Percentiles rank a stretch among this genome's conserved stretches.
phyloP scores from a whole-genome alignment of 2,329 filamentous ascomycete species.

The Aspergillus nomiae region DNA sequence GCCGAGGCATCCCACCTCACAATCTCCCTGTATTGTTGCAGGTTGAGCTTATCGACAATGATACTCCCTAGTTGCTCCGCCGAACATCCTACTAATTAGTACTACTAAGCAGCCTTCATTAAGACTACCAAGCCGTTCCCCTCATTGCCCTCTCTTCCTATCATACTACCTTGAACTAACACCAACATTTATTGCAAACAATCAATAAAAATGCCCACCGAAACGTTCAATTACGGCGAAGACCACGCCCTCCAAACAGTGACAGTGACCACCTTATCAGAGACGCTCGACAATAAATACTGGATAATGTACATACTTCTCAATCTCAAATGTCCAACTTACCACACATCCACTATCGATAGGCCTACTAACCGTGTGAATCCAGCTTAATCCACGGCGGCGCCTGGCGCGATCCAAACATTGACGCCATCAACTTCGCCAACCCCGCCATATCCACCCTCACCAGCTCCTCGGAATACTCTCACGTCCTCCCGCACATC shows the following conservation, averaged over 20 bases:
- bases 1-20: not conserved
- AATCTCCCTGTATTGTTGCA: too few relatives aligned
- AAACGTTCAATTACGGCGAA: conserved; percentile 30
- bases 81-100: not conserved
- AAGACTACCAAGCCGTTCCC: not conserved
- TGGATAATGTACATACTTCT: conserved; percentile 38
- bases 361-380: not conserved
- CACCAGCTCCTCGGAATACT: conserved; percentile 23
- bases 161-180: not conserved
- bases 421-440: conserved; percentile 39
- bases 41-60: not conserved
- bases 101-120: not conserved
- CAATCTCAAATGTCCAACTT: not conserved
- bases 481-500: conserved; percentile 27
- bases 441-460: conserved; percentile 37
- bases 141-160: not conserved
- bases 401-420: conserved; percentile 50
- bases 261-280: conserved; percentile 28
- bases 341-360: not conserved
- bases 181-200: not conserved
- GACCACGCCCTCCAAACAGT: conserved; percentile 37
- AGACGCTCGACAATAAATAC: conserved; percentile 28
- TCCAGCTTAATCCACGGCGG: conserved; percentile 51
- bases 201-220: conserved; percentile 10
- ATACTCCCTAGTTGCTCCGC: not conserved